phyloP scores from a whole-genome alignment of 208 protist genomes.

The Trypanosoma platydactyli region DNA sequence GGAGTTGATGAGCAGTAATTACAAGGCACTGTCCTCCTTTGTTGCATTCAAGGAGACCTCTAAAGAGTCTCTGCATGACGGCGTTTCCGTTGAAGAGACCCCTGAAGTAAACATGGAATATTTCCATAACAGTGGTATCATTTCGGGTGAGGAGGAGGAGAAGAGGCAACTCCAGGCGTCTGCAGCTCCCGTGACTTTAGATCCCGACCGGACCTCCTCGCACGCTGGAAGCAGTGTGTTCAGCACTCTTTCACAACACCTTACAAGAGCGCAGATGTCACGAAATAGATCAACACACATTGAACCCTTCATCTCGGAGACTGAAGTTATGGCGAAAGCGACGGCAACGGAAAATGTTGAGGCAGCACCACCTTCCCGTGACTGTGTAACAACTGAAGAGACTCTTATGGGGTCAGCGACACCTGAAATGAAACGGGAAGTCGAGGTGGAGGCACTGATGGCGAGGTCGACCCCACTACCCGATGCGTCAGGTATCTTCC shows the following conservation, averaged over 20 bases:
- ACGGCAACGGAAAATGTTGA: not conserved
- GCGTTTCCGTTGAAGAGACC: not conserved
- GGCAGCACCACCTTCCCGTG: no score
- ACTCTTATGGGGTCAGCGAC: not conserved
- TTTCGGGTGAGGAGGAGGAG: not conserved
- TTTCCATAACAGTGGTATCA: not conserved
- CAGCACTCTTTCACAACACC: slow-evolving; percentile 83
- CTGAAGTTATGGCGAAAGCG: not conserved
- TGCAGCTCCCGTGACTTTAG: not conserved
- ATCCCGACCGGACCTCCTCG: slow-evolving; percentile 1
- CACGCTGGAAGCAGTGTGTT: slow-evolving; percentile 55
- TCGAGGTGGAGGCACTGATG: not conserved
- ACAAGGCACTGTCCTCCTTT: slow-evolving; percentile 9
- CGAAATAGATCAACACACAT: not conserved
- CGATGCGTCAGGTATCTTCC: not conserved
- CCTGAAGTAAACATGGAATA: not conserved
- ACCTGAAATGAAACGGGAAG: no score
- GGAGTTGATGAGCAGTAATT: not conserved
- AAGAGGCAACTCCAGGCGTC: not conserved
- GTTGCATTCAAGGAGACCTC: slow-evolving; percentile 23
- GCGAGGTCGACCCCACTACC: not conserved
- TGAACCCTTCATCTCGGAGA: not conserved
- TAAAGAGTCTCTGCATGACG: not conserved
- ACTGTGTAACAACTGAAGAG: not conserved
- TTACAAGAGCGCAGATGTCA: slow-evolving; percentile 14